These are phyloP conservation scores for Spencermartinsiella europaea DNA, from an alignment of 805 yeast species.

Conservation along the genomic window DNA sequence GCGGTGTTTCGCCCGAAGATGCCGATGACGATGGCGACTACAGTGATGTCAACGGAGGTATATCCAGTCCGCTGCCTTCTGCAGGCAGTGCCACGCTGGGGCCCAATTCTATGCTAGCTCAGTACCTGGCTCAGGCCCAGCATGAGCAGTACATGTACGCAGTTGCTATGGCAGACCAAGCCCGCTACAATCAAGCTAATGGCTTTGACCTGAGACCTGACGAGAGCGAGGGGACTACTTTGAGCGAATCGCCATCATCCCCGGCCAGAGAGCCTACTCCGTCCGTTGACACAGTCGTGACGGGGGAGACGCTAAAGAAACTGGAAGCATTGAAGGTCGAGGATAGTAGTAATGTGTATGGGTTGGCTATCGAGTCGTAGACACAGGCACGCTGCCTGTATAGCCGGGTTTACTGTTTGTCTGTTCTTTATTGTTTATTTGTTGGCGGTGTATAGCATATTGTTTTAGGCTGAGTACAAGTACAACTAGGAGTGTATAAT, in stretches of 20 bases:
- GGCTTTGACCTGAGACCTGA: conserved; percentile 1
- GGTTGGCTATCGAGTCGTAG: conserved; percentile 16
- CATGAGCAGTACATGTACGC: conserved; percentile 39
- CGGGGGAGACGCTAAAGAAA: conserved; percentile 8
- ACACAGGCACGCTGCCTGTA: no score
- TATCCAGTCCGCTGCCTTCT: background rate
- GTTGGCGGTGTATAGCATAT: no score
- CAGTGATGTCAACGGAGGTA: background rate
- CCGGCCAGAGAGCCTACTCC: background rate
- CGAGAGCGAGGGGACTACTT: conserved; percentile 4
- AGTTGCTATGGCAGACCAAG: conserved; percentile 16
- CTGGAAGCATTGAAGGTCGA: conserved; percentile 5
- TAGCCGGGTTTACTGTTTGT: no score
- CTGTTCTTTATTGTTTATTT: no score
- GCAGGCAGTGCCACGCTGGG: background rate
- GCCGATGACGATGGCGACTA: background rate
- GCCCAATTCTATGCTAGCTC: conserved; percentile 53
- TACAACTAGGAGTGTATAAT: no score
- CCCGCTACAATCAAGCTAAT: conserved; percentile 1
- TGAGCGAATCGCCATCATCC: conserved; percentile 1
- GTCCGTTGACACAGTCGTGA: conserved; percentile 1
- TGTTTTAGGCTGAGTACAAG: no score
- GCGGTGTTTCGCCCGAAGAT: background rate
- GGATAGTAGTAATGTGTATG: conserved; percentile 12
- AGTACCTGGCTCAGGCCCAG: conserved; percentile 67